phyloP scores from a whole-genome alignment of 441 rosid genomes.

The Mallotus japonicus region DNA sequence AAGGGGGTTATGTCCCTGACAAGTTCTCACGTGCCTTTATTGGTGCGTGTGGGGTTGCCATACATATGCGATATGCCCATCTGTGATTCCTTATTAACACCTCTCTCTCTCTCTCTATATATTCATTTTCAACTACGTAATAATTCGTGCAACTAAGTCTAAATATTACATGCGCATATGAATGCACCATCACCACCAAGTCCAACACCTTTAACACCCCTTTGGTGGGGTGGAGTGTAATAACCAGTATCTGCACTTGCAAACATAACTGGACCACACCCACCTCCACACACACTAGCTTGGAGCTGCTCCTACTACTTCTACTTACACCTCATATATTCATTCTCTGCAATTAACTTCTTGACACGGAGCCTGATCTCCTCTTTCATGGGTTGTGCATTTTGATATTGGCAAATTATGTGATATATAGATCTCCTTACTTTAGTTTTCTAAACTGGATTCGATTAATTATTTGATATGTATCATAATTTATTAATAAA shows the following conservation, averaged over 20 bases:
- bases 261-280: slow-evolving; percentile 19
- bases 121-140: slow-evolving; percentile 22
- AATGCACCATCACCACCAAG: neutral
- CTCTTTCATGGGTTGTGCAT: too few species aligned
- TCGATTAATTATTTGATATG: too few species aligned
- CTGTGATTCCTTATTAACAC: neutral
- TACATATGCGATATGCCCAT: neutral
- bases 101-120: too few species aligned
- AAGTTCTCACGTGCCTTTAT: neutral
- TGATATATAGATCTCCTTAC: too few species aligned
- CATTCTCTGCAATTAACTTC: too few species aligned
- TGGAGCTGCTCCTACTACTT: too few species aligned
- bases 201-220: neutral
- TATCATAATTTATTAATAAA: too few species aligned
- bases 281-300: neutral
- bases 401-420: too few species aligned
- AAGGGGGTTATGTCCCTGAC: neutral
- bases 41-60: slow-evolving; percentile 13
- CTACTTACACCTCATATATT: too few species aligned
- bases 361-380: too few species aligned
- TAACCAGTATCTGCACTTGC: slow-evolving; percentile 3
- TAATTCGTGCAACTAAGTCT: slow-evolving; percentile 26
- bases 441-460: too few species aligned
- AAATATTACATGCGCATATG: slow-evolving; percentile 13
- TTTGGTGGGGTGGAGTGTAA: slow-evolving; percentile 3